These are phyloP conservation scores for Colletotrichum orchidophilum DNA, from an alignment of 2,329 filamentous ascomycete species.

Conservation along the genomic window DNA sequence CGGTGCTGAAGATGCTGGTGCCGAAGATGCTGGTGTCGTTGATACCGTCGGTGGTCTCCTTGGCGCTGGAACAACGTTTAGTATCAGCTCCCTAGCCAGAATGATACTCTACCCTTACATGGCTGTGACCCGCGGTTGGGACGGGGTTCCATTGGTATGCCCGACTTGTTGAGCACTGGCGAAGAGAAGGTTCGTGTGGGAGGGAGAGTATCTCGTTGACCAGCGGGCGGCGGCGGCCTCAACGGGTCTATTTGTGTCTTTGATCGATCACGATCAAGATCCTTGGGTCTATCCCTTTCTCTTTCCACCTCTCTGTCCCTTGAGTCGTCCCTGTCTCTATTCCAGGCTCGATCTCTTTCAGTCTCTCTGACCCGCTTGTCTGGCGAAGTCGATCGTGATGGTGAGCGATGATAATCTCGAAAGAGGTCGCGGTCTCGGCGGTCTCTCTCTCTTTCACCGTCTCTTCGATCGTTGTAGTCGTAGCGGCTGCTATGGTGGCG, in stretches of 20 bases:
- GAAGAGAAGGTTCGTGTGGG: constrained; percentile 3
- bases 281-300: constrained; percentile 16
- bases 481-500: constrained; percentile 17
- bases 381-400: constrained; percentile 8
- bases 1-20: constrained; percentile 2
- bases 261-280: constrained; percentile 15
- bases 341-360: not conserved
- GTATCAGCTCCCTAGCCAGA: not conserved
- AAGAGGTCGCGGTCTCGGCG: constrained; percentile 7
- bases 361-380: not conserved
- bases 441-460: constrained; percentile 25
- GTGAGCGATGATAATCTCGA: not conserved
- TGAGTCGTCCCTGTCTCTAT: not conserved
- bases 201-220: not conserved
- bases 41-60: not conserved
- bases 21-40: constrained; percentile 3
- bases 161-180: not conserved
- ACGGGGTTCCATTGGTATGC: not conserved
- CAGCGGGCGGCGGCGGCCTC: not conserved
- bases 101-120: not conserved
- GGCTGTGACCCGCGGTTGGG: not conserved
- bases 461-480: constrained; percentile 21
- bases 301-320: not conserved
- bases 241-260: not conserved
- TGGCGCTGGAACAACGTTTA: constrained; percentile 1